Percentiles rank a stretch among this genome's conserved stretches.
Conservation (phyloP, 345 rosid genomes). For the Eutrema japonicum region DNA sequence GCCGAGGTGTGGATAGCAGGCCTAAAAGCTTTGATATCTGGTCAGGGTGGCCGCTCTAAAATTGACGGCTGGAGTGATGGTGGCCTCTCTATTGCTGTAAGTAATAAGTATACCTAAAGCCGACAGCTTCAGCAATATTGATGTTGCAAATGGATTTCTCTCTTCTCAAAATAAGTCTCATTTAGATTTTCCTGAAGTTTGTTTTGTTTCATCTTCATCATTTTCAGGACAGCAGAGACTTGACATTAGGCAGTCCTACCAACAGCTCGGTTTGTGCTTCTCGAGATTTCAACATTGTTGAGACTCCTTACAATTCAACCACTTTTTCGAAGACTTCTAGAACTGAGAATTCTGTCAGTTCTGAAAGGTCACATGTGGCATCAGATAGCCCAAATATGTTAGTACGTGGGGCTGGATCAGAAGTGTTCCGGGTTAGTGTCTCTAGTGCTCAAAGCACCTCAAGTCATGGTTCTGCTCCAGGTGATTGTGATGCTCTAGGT, state of each 20-base stretch:
- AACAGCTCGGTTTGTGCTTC: constrained; percentile 77
- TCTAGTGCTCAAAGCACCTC: constrained; percentile 95
- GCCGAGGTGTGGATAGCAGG: constrained; percentile 94
- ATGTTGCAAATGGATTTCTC: not conserved
- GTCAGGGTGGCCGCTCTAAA: constrained; percentile 90
- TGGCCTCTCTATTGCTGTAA: constrained; percentile 83
- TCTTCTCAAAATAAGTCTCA: constrained; percentile 1
- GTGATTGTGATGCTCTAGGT: constrained; percentile 94
- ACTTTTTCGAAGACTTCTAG: constrained; percentile 60
- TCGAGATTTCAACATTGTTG: constrained; percentile 70
- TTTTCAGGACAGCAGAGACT: constrained; percentile 86
- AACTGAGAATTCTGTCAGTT: constrained; percentile 62
- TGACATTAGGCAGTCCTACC: constrained; percentile 81
- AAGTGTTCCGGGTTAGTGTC: constrained; percentile 92
- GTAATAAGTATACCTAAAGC: constrained; percentile 20
- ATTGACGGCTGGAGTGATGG: constrained; percentile 96
- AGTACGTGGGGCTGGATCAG: constrained; percentile 82
- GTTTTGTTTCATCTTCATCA: constrained; percentile 1
- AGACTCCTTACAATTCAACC: constrained; percentile 55
- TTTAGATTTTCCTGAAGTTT: constrained; percentile 31
- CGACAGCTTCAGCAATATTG: not conserved
- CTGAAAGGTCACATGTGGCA: constrained; percentile 89
- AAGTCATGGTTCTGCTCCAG: constrained; percentile 96
- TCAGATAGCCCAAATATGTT: constrained; percentile 82
- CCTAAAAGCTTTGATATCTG: constrained; percentile 73